Percentiles rank a stretch among this genome's conserved stretches.
Conservation (phyloP, 2,329 filamentous ascomycete species). For the Apiospora koreana region DNA sequence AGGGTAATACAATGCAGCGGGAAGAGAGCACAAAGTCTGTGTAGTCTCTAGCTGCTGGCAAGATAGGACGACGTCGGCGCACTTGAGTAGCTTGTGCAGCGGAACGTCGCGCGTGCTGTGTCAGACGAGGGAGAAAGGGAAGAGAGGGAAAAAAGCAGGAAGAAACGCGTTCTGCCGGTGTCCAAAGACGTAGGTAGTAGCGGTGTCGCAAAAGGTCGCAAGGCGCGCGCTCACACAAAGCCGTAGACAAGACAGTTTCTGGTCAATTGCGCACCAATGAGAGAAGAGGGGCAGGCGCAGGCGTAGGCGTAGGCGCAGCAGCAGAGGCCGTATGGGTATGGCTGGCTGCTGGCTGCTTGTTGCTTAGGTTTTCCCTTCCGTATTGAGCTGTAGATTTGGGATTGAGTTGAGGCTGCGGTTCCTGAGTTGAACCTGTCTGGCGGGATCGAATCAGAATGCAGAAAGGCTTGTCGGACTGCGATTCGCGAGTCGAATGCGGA, state of each 20-base stretch:
- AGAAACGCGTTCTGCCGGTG: background rate
- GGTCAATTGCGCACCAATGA: slow-evolving; percentile 8
- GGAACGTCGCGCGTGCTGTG: background rate
- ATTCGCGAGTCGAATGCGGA: slow-evolving; percentile 14
- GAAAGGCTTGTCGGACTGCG: slow-evolving; percentile 11
- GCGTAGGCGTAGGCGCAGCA: too few species aligned
- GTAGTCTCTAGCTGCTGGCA: background rate
- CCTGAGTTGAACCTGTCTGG: slow-evolving; percentile 11
- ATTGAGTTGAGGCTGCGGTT: slow-evolving; percentile 7
- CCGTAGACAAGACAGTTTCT: background rate
- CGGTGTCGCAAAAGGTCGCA: slow-evolving; percentile 4
- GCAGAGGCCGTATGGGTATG: background rate
- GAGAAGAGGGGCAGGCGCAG: background rate
- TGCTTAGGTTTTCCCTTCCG: background rate
- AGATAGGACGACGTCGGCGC: slow-evolving; percentile 5
- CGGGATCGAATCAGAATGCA: slow-evolving; percentile 19
- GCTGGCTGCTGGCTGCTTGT: background rate
- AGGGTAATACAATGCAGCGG: slow-evolving; percentile 4
- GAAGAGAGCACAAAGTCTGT: background rate
- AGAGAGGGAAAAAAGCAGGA: background rate
- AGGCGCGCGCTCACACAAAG: slow-evolving; percentile 6
- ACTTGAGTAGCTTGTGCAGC: background rate
- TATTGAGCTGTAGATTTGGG: background rate
- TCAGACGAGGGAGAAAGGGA: background rate
- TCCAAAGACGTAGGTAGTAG: slow-evolving; percentile 2